Evolutionary conservation across 495 filamentous ascomycete species (phyloP), one percentile per base, ranked within the genome.

Genomic region (Paragyromitra xinjiangensis): DNA sequence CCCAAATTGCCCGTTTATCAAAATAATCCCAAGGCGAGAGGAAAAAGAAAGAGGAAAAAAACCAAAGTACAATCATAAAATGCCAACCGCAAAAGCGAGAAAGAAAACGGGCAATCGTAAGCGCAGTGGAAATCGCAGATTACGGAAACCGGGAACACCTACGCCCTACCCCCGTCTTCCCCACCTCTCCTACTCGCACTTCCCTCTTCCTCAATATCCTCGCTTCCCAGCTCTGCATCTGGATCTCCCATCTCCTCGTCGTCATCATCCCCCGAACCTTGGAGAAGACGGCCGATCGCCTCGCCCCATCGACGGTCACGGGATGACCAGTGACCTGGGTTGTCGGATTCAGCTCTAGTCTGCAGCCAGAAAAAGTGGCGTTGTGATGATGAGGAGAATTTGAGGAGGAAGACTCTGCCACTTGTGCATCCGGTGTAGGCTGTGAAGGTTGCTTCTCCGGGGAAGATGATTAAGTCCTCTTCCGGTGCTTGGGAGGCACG

Each of bases 81-180:
- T 74, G 80, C 75, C 61, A 73, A 62, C 75, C 69, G 75, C 69
- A 76, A 75, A 76, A 61, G 51, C 48, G 77, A 78, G 75, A 77
- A 79, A 48, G 76, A 79, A 84, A 80, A 64, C 78, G 81, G 80
- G 81, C 62, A 75, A 73, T 61, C 78, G 56, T 39, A 56, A 66
- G 51, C 26, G 45, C 44, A 69, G 67, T 37, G 64, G 80, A 75
- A 75, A 75, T 45, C 77, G 77, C 69, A 72, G 29, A 39, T 64
- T 39, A 82, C 84, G 85, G 50, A 58, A 29, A 45, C 22, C 85
- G 85, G 86, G 83, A 86, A 86, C 85, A 98, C 95, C 95, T 98
- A 99, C 95, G 95, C 94, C 97, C 94, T 89, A 85, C 92, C 96
- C 76, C 96, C 95, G 85, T 98, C 95, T 70, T 93, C 94, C 81